Evolutionary conservation across 2,329 filamentous ascomycete species (phyloP).

Genomic region (Zelopaecilomyces penicillatus): DNA sequence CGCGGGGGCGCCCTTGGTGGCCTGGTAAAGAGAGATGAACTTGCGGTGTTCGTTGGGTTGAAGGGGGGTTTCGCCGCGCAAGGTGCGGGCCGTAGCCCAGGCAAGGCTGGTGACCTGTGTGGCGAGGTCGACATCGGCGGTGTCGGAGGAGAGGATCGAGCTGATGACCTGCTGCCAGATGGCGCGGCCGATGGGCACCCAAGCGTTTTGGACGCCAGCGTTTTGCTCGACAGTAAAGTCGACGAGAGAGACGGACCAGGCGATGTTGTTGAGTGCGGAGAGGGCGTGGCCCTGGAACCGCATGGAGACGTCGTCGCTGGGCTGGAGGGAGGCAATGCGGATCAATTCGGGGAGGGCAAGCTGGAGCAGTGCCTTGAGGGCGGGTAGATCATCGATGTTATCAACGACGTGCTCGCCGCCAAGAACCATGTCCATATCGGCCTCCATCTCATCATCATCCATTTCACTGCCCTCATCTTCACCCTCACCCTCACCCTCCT

Average conservation of each 20-base stretch:
- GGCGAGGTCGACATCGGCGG: conserved; percentile 53
- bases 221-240: conserved; percentile 50
- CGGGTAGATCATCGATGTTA: conserved; percentile 43
- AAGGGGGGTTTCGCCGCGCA: conserved; percentile 39
- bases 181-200: conserved; percentile 43
- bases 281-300: conserved; percentile 46
- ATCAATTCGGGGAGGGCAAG: conserved; percentile 36
- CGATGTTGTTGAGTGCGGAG: conserved; percentile 56
- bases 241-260: conserved; percentile 56
- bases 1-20: conserved; percentile 34
- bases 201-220: conserved; percentile 41
- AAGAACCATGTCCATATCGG: conserved; percentile 58
- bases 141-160: conserved; percentile 51
- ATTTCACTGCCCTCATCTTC: conserved; percentile 44
- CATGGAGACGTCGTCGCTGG: conserved; percentile 32
- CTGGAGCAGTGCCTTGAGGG: conserved; percentile 36
- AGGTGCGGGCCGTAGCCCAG: conserved; percentile 54
- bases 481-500: conserved; percentile 26
- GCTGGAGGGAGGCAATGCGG: conserved; percentile 34
- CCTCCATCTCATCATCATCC: conserved; percentile 48
- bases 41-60: conserved; percentile 47
- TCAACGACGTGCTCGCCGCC: conserved; percentile 36
- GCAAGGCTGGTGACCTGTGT: conserved; percentile 55
- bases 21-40: conserved; percentile 58
- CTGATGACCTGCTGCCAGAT: conserved; percentile 52